Conservation (phyloP, 306 rosid genomes). For the Cicer pinnatifidum region DNA sequence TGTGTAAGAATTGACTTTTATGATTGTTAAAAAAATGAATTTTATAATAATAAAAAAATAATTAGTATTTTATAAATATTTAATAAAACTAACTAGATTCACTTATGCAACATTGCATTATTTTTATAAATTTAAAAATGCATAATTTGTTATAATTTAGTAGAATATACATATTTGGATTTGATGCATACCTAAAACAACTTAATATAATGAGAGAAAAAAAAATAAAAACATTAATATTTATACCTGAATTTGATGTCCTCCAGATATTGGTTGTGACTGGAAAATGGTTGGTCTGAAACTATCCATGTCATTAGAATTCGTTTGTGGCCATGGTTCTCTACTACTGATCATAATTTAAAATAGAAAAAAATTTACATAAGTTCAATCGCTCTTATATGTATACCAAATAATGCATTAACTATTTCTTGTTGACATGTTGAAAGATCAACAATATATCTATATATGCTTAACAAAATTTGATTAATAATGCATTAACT, state of each 20-base stretch:
- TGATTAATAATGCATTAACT: not conserved
- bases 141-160: no score
- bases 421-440: not conserved
- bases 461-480: not conserved
- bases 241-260: conserved; percentile 70
- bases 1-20: no score
- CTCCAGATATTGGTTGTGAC: conserved; percentile 56
- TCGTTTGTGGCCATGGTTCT: conserved; percentile 66
- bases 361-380: not conserved
- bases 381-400: not conserved
- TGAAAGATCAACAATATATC: not conserved
- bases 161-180: no score
- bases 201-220: not conserved
- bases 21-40: no score
- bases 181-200: not conserved
- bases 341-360: conserved; percentile 50
- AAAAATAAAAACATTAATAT: not conserved
- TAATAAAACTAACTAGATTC: no score
- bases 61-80: no score
- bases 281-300: conserved; percentile 54
- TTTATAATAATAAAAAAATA: no score
- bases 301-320: conserved; percentile 55
- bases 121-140: no score
- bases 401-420: not conserved
- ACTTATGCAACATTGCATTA: no score